A percentile compares a stretch with the other conserved stretches of the same genome.
Conservation (phyloP, 352 stramenopile species). For the Phytopythium chamaehyphon region DNA sequence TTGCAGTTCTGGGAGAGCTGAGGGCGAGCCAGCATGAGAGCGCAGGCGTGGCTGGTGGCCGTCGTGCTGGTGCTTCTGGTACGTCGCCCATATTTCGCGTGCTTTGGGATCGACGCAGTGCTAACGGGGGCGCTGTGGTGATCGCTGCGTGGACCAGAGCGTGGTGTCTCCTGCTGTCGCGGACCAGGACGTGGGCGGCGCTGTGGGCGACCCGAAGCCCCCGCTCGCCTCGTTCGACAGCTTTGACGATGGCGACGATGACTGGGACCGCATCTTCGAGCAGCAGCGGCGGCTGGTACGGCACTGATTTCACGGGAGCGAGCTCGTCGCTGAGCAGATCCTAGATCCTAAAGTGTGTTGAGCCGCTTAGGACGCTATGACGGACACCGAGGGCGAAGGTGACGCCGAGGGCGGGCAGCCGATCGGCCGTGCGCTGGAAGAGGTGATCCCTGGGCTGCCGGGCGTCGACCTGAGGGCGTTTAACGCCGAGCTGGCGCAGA, state of each 20-base stretch:
- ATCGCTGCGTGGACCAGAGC: too few species aligned
- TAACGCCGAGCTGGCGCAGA: conserved; percentile 50
- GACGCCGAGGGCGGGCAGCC: conserved; percentile 7
- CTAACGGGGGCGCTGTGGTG: too few species aligned
- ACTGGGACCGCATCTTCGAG: conserved; percentile 7
- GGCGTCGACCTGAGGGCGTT: conserved; percentile 53
- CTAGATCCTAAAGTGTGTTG: too few species aligned
- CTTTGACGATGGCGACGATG: conserved; percentile 3
- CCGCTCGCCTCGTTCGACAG: background rate
- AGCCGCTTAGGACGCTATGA: background rate
- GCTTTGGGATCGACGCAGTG: too few species aligned
- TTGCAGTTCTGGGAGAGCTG: too few species aligned
- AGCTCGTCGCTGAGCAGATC: too few species aligned
- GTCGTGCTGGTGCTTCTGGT: too few species aligned
- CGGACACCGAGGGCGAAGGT: conserved; percentile 5
- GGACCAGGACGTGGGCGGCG: background rate
- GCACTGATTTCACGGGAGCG: too few species aligned
- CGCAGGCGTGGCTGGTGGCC: too few species aligned
- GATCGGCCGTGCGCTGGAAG: background rate
- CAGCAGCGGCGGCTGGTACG: conserved; percentile 7
- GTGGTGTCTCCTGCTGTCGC: background rate
- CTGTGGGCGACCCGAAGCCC: background rate
- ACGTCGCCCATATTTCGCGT: too few species aligned
- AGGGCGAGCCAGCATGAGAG: too few species aligned
- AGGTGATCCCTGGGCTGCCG: conserved; percentile 28